Evolutionary conservation across 768 basidiomycete genomes (phyloP).

Genomic region (Hygrocybe punicea): DNA sequence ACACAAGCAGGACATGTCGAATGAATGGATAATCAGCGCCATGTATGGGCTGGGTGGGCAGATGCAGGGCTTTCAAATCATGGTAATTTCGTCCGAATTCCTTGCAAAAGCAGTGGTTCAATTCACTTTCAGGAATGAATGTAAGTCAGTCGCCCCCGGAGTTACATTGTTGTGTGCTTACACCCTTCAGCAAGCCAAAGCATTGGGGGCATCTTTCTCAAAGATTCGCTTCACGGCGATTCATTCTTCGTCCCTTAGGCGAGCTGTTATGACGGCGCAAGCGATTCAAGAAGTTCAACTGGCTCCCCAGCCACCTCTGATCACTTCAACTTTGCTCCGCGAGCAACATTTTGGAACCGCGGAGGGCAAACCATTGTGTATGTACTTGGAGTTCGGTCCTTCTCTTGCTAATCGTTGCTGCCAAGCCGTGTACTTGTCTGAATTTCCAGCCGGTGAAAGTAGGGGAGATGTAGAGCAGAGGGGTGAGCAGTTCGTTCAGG

Average conservation of each 20-base stretch:
- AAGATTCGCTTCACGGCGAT: slow-evolving; percentile 50
- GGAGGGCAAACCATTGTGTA: slow-evolving; percentile 57
- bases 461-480: slow-evolving; percentile 57
- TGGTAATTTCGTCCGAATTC: slow-evolving; percentile 42
- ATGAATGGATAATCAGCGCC: slow-evolving; percentile 17
- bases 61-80: slow-evolving; percentile 74
- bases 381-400: slow-evolving; percentile 27
- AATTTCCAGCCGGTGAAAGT: slow-evolving; percentile 72
- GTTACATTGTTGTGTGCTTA: background rate
- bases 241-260: slow-evolving; percentile 63
- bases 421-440: slow-evolving; percentile 46
- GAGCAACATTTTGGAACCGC: slow-evolving; percentile 71
- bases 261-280: slow-evolving; percentile 60
- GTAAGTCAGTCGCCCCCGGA: slow-evolving; percentile 30
- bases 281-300: slow-evolving; percentile 49
- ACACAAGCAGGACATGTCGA: background rate
- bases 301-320: slow-evolving; percentile 45
- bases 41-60: slow-evolving; percentile 71
- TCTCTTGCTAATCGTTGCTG: slow-evolving; percentile 49
- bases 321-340: slow-evolving; percentile 49
- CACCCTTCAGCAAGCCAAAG: slow-evolving; percentile 57
- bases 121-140: slow-evolving; percentile 45
- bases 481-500: slow-evolving; percentile 49
- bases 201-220: slow-evolving; percentile 54
- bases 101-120: background rate